These are phyloP conservation scores for Alnus glutinosa DNA, from an alignment of 306 rosid species.

Conservation along the genomic window DNA sequence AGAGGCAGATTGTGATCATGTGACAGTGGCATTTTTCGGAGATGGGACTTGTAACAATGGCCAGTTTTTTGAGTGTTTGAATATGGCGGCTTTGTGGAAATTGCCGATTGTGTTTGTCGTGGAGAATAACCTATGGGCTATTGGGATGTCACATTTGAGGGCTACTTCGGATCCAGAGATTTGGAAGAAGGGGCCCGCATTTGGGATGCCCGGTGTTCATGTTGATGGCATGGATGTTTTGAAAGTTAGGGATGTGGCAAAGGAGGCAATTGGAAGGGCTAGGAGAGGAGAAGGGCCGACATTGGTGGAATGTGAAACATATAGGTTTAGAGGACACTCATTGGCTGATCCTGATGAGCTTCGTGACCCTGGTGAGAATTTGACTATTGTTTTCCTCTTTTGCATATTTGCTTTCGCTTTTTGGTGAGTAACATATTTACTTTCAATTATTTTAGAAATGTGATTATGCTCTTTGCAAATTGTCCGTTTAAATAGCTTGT, in stretches of 20 bases:
- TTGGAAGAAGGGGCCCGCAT: conserved; percentile 99
- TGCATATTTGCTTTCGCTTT: background rate
- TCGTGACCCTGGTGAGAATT: conserved; percentile 93
- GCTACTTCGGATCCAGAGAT: conserved; percentile 97
- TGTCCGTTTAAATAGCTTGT: conserved; percentile 8
- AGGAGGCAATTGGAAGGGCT: conserved; percentile 89
- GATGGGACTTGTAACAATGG: conserved; percentile 97
- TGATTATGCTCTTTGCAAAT: conserved; percentile 1
- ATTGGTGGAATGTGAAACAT: conserved; percentile 95
- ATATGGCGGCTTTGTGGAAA: conserved; percentile 99
- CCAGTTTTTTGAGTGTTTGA: conserved; percentile 94
- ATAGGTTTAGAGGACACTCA: conserved; percentile 97
- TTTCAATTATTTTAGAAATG: conserved; percentile 7
- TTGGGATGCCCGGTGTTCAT: conserved; percentile 98
- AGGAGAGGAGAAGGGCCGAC: conserved; percentile 99
- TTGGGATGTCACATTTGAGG: conserved; percentile 96
- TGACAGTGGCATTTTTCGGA: conserved; percentile 87
- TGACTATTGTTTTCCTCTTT: conserved; percentile 22
- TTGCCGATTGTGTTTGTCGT: conserved; percentile 94
- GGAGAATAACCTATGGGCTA: conserved; percentile 99
- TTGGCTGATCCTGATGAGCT: conserved; percentile 99
- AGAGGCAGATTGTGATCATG: conserved; percentile 67
- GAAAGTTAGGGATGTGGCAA: conserved; percentile 97
- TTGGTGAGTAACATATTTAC: background rate
- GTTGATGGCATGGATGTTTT: conserved; percentile 99